These are phyloP conservation scores for Tetrahymena thermophila DNA, from an alignment of 73 alveolate species.

Conservation along the genomic window DNA sequence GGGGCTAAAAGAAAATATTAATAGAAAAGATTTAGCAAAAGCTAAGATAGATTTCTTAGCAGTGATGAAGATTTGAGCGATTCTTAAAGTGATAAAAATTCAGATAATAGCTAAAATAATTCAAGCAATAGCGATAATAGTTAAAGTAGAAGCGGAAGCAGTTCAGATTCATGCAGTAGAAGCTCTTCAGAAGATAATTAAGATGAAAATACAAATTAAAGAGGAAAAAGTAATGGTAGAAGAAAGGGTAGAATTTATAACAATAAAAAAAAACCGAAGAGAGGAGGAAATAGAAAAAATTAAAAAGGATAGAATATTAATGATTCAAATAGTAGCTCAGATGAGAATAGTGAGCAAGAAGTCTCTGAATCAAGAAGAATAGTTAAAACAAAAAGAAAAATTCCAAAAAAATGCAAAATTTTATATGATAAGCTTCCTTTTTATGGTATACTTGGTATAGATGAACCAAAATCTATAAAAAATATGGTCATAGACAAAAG, in stretches of 20 bases:
- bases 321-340: not conserved
- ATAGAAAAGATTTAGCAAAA: not conserved
- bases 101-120: not conserved
- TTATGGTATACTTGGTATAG: not conserved
- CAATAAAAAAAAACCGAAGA: not conserved
- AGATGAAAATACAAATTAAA: not conserved
- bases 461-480: not conserved
- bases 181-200: not conserved
- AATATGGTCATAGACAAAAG: not conserved
- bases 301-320: not conserved
- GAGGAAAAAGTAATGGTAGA: not conserved
- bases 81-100: not conserved
- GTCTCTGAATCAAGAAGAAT: not conserved
- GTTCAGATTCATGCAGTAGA: not conserved
- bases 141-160: not conserved
- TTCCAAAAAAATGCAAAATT: not conserved
- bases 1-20: not conserved
- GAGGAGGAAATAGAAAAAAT: not conserved
- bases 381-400: not conserved
- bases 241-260: not conserved
- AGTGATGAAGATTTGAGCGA: not conserved
- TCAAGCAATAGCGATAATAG: not conserved
- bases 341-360: not conserved
- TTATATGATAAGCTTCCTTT: not conserved
- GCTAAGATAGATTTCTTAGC: not conserved